Evolutionary conservation across 257 asterid species (phyloP).

Genomic region (Solanum commersonii): DNA sequence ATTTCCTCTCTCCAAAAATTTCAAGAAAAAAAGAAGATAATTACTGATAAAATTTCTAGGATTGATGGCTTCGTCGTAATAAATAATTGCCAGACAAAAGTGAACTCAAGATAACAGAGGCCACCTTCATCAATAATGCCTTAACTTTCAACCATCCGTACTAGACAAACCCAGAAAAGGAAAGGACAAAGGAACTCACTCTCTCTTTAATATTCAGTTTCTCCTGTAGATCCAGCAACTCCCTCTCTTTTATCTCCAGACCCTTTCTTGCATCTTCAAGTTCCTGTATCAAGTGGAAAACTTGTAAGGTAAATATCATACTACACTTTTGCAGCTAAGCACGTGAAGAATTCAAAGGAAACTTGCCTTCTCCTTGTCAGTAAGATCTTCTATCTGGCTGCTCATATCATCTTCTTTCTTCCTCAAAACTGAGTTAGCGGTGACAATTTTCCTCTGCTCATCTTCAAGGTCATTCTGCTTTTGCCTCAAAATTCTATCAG

Average conservation of each 20-base stretch:
- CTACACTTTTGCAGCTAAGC: background rate
- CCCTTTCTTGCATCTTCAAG: slow-evolving; percentile 38
- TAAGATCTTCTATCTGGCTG: slow-evolving; percentile 40
- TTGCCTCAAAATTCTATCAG: slow-evolving; percentile 55
- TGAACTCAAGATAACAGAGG: background rate
- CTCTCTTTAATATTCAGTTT: slow-evolving; percentile 59
- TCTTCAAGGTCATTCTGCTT: slow-evolving; percentile 73
- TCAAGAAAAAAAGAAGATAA: background rate
- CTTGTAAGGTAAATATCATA: background rate
- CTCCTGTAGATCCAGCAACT: slow-evolving; percentile 62
- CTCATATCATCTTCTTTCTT: slow-evolving; percentile 73
- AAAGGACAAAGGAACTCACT: slow-evolving; percentile 25
- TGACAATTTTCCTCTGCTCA: slow-evolving; percentile 53
- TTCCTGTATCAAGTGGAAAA: slow-evolving; percentile 52
- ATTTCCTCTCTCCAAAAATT: background rate
- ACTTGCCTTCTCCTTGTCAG: slow-evolving; percentile 65
- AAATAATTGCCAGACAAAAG: background rate
- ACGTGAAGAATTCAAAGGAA: slow-evolving; percentile 3
- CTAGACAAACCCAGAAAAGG: background rate
- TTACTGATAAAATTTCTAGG: background rate
- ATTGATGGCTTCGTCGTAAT: background rate
- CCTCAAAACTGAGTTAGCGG: slow-evolving; percentile 45
- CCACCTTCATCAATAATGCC: background rate
- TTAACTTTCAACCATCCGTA: background rate
- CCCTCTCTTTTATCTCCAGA: slow-evolving; percentile 65